Evolutionary conservation across 1,139 yeast species (phyloP).

Genomic region (Candida buenavistaensis): DNA sequence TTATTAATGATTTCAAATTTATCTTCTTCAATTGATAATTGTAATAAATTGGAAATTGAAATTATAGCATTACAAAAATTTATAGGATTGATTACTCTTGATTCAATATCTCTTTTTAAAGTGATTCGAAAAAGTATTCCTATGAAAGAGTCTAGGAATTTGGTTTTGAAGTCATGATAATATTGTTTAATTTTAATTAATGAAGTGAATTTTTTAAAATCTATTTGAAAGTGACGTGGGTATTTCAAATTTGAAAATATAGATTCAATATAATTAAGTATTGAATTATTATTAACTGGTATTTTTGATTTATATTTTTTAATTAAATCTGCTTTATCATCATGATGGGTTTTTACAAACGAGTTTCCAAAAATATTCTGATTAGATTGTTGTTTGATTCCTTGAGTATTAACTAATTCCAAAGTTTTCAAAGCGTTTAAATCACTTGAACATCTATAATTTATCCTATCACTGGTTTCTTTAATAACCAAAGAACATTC

Average conservation of each 20-base stretch:
- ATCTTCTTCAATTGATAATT: slow-evolving; percentile 67
- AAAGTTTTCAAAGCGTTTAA: slow-evolving; percentile 27
- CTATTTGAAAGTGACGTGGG: neutral
- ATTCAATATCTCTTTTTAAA: slow-evolving; percentile 55
- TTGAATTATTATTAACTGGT: too few relatives aligned
- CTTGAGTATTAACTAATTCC: slow-evolving; percentile 15
- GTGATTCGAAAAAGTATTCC: slow-evolving; percentile 52
- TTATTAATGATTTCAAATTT: slow-evolving; percentile 53
- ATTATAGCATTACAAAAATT: slow-evolving; percentile 66
- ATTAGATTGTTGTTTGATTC: slow-evolving; percentile 1
- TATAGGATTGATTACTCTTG: slow-evolving; percentile 57
- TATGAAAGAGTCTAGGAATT: slow-evolving; percentile 29
- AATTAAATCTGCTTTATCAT: neutral
- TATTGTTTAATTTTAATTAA: neutral
- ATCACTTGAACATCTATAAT: slow-evolving; percentile 34
- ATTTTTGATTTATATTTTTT: slow-evolving; percentile 2
- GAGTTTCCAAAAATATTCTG: slow-evolving; percentile 37
- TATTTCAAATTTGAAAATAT: neutral
- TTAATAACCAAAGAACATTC: slow-evolving; percentile 60
- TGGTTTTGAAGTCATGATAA: slow-evolving; percentile 5
- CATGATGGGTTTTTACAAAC: slow-evolving; percentile 9
- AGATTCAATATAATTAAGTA: too few relatives aligned
- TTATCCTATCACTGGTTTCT: slow-evolving; percentile 44
- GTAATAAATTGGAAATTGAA: slow-evolving; percentile 55
- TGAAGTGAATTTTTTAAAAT: neutral